These are phyloP conservation scores for Fusarium buharicum DNA, from an alignment of 2,329 filamentous ascomycete species.

Conservation along the genomic window DNA sequence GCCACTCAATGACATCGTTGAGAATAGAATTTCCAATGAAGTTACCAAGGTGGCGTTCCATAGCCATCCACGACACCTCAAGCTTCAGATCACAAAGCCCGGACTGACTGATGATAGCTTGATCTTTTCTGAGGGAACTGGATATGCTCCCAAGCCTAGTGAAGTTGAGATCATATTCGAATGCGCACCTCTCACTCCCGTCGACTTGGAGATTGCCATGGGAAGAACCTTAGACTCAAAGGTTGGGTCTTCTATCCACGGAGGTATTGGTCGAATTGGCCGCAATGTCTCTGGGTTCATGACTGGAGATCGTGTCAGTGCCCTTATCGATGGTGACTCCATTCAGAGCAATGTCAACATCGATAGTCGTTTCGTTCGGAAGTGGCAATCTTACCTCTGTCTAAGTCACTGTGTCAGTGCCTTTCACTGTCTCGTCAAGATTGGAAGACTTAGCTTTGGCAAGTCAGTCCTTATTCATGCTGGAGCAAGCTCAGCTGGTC, in stretches of 20 bases:
- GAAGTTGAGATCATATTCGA: slow-evolving; percentile 57
- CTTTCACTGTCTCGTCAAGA: slow-evolving; percentile 53
- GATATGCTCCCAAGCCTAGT: slow-evolving; percentile 40
- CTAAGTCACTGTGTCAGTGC: slow-evolving; percentile 56
- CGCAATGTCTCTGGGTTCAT: slow-evolving; percentile 46
- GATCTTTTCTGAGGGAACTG: slow-evolving; percentile 39
- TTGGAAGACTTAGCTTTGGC: slow-evolving; percentile 45
- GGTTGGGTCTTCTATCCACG: slow-evolving; percentile 56
- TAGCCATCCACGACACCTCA: slow-evolving; percentile 17
- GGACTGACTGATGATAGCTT: slow-evolving; percentile 43
- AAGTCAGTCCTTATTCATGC: slow-evolving; percentile 57
- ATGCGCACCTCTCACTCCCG: slow-evolving; percentile 49
- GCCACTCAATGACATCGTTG: slow-evolving; percentile 58
- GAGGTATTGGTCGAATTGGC: slow-evolving; percentile 52
- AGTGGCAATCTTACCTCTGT: slow-evolving; percentile 43
- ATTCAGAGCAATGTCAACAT: slow-evolving; percentile 51
- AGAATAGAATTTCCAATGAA: slow-evolving; percentile 42
- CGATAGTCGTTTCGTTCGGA: slow-evolving; percentile 52
- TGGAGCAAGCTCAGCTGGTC: slow-evolving; percentile 56
- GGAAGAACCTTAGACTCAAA: slow-evolving; percentile 47
- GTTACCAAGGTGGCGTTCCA: slow-evolving; percentile 38
- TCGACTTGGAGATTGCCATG: slow-evolving; percentile 52
- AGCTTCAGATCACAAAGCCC: slow-evolving; percentile 44
- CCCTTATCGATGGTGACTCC: slow-evolving; percentile 50
- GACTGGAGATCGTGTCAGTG: slow-evolving; percentile 56